Base-by-base conservation (phyloP, 2,329 filamentous ascomycete species). In the Fusarium fracticaudum region DNA sequence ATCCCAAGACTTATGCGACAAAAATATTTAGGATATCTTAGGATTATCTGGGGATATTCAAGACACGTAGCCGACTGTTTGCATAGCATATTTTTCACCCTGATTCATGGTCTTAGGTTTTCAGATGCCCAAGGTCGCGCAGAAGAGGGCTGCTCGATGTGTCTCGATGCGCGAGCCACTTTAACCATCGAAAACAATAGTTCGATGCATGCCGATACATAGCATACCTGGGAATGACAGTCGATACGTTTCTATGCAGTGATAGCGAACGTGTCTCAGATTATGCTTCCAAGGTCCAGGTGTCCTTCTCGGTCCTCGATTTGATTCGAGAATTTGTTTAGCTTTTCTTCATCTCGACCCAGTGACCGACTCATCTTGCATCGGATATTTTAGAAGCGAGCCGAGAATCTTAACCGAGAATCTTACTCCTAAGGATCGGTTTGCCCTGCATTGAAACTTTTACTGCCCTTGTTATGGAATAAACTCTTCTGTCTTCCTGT, bases 221-320 rank as follows among this genome's bases (percentile, higher is more conserved):
- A 63, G 31, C 44, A 60, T 73, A 38, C 65, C 61, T 61, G 14
- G 51, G 29, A 41, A 55, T 55, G 51, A 41, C 35, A 29, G 40
- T 37, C 18, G 20, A 26, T 29, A 45, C 38, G 20, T 18, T 40
- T 48, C 41, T 18, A 64, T 62, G 48, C 44, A 61, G 35, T 40
- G 29, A 54, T 50, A 54, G 60, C 48, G 60, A 74, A 54, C 62
- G 35, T 76, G 73, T 75, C 70, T 75, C 60, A 59, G 55, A 63
- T 69, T 64, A 35, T 44, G 54, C 22, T 51, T 22, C 48, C 10
- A 48, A 47, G 64, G 41, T 20, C 41, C 29, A 47, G 51, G 47
- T 63, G 53, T 38, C 29, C 62, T 65, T 71, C 59, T 63, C 48
- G 38, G 66, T 64, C 62, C 59, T 72, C 35, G 55, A 51, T 60